Evolutionary conservation across 129 eudicot genomes (phyloP), one percentile per base, ranked within the genome.

Genomic region (Pulicaria dysenterica): DNA sequence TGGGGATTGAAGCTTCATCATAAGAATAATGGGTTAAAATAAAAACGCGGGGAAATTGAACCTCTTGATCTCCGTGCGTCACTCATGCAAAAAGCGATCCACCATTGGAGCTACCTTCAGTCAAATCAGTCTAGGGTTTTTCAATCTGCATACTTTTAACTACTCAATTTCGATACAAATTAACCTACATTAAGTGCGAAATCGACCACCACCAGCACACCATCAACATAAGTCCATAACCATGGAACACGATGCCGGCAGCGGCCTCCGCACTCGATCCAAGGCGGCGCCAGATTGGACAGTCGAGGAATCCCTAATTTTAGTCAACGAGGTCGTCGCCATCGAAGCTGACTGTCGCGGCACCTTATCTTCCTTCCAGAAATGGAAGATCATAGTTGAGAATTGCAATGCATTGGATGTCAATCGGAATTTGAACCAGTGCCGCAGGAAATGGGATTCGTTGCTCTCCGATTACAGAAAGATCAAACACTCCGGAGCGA

Each of bases 261-360:
- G 69, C 60, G n/a, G 61, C 64, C 88, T 77, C 62, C 85, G 88
- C 38, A 90, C 96, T 8, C 89, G 96, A 19, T 89, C 89, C 0
- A 84, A 77, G 63, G 88, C 81, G 5, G 91, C 88, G 1, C 88
- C 96, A 3, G 87, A 78, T 43, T 90, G 94, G 96, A 85, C 87
- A 5, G 75, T 71, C 1, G 81, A 83, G 5, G 96, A 90, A 76
- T 77, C 84, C 78, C 85, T 87, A 34, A 83, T 69, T 45, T 79
- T 87, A 39, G 85, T 83, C 14, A 86, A 83, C 78, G 93, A 84
- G 73, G 72, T 90, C 16, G 36, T 58, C 41, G 84, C 87, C 19
- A 80, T 83, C 3, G 88, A 90, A 68, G 80, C 80, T 3, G 93
- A 90, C 34, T 90, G 96, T 58, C 58, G 78, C 0, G 70, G 72